Evolutionary conservation across 2,329 filamentous ascomycete genomes (phyloP).

Genomic region (Fonsecaea pedrosoi): DNA sequence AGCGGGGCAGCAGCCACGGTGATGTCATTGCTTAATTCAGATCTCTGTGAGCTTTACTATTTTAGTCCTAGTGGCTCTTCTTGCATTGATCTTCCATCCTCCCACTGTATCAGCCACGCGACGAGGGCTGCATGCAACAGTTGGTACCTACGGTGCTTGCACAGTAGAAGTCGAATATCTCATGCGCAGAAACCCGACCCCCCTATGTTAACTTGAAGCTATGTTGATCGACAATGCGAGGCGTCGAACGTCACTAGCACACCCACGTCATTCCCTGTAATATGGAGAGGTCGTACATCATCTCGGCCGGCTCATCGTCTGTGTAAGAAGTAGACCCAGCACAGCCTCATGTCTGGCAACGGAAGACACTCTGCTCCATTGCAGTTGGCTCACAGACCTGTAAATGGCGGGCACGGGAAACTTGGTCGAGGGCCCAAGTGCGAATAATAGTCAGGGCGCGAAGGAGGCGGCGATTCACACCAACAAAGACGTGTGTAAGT

Average conservation of each 20-base stretch:
- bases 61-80: not conserved
- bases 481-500: conserved; percentile 6
- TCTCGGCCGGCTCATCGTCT: not conserved
- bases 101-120: not conserved
- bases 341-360: not conserved
- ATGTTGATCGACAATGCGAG: conserved; percentile 11
- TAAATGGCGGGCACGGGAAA: not conserved
- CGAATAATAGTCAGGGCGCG: conserved; percentile 17
- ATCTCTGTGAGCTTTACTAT: not conserved
- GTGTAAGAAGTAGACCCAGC: not conserved
- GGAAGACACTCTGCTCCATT: not conserved
- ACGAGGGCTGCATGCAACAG: not conserved
- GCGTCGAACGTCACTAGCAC: conserved; percentile 11
- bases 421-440: conserved; percentile 6
- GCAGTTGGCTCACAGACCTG: not conserved
- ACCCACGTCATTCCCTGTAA: not conserved
- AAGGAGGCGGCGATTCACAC: conserved; percentile 19
- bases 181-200: not conserved
- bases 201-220: not conserved
- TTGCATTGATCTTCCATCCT: not conserved
- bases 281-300: conserved; percentile 2
- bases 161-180: not conserved
- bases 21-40: conserved; percentile 32
- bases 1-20: not conserved
- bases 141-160: not conserved